Base-by-base conservation (phyloP, 2,329 filamentous ascomycete species). In the Hypoxylon sp. region DNA sequence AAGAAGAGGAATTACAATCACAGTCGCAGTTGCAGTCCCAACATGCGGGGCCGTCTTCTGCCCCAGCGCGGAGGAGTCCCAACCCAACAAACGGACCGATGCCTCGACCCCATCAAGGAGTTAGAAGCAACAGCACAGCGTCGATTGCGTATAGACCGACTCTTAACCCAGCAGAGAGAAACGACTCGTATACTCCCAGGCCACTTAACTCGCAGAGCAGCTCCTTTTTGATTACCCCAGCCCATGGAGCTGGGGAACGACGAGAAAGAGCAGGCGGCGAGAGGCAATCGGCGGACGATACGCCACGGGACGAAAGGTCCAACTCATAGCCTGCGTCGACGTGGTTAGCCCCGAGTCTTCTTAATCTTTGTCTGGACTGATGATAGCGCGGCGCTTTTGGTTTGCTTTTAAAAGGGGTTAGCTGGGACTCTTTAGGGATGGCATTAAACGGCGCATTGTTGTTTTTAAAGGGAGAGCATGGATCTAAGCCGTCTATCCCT, bases 1-100 rank as follows among this genome's bases (percentile, higher is more conserved):
- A 85, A 56, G 83, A 87, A 58, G 82, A 85, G 54, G 78, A 74
- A 52, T 21, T 56, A 10, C 52, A 58, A 40, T 45, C 58, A 24
- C 43, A 55, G 17, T 37, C 54, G n/a, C n/a, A n/a, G n/a, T n/a
- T n/a, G n/a, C n/a, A n/a, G 18, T 33, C 45, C n/a, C 26, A 35
- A 17, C 59, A 48, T 9, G 43, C 52, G 18, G 38, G 41, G 26
- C 33, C 64, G 38, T 15, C 31, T 41, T 11, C 29, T 18, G 35
- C 48, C 9, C 41, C 58, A 4, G 38, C 15, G 4, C 50, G 45
- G 23, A 63, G 55, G 43, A 62, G 58, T 49, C 15, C 48, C 13
- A 61, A 46, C 23, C 23, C 33, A 15, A 9, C 41, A 40, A 55
- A 65, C 3, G 53, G 53, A 10, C 48, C 62, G 26, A 55, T 42